phyloP scores from a whole-genome alignment of 2,329 filamentous ascomycete genomes.

The Elsinoe necatrix region DNA sequence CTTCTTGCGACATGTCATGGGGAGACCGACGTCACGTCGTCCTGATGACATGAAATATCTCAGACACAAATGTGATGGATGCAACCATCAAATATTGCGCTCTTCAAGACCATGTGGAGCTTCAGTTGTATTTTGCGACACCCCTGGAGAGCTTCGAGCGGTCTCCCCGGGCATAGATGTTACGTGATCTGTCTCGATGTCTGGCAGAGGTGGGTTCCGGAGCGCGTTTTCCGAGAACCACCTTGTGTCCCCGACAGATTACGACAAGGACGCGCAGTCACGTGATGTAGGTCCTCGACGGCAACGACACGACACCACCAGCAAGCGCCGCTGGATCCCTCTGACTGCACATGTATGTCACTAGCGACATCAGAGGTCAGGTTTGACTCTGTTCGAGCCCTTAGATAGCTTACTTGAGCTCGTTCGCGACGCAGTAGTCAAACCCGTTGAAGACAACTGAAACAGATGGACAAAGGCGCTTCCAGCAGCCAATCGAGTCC shows the following conservation, averaged over 20 bases:
- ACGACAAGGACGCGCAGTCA: conserved; percentile 1
- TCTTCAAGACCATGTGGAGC: background rate
- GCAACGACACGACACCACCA: conserved; percentile 4
- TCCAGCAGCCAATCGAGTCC: background rate
- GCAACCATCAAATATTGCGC: background rate
- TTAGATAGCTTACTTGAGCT: background rate
- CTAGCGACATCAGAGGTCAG: background rate
- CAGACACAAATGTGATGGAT: background rate
- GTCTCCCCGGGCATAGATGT: background rate
- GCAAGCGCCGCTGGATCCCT: background rate
- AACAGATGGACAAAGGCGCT: conserved; percentile 14
- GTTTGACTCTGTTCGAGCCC: background rate
- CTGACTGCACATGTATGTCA: background rate
- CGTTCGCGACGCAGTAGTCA: background rate
- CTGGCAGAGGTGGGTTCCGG: conserved; percentile 7
- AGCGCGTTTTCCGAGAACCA: conserved; percentile 2
- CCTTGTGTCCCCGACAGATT: background rate
- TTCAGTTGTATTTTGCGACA: background rate
- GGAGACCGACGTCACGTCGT: conserved; percentile 11
- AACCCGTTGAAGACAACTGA: conserved; percentile 10
- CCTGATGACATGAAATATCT: background rate
- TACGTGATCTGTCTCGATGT: background rate
- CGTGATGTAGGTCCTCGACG: background rate
- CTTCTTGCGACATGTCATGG: background rate
- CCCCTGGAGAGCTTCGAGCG: background rate